A percentile compares a stretch with the other conserved stretches of the same genome.
phyloP scores from a whole-genome alignment of 1,139 yeast species.

The Saccharomycopsis crataegensis region DNA sequence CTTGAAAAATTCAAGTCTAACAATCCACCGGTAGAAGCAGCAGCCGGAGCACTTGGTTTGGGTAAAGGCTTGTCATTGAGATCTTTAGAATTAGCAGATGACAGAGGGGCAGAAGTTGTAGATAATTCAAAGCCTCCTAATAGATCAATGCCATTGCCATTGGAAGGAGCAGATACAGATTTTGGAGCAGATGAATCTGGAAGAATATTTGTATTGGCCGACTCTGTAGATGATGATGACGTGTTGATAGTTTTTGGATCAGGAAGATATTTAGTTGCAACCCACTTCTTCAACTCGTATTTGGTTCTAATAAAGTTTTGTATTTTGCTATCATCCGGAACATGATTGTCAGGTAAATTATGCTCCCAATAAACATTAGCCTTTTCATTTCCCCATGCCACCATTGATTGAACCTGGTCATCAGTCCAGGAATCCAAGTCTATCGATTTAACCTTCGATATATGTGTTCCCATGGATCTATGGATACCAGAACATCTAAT shows the following conservation, averaged over 20 bases:
- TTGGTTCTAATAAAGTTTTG: constrained; percentile 87
- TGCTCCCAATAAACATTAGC: constrained; percentile 82
- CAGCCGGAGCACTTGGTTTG: neutral
- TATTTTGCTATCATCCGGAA: constrained; percentile 80
- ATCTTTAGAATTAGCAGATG: neutral
- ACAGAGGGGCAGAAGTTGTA: neutral
- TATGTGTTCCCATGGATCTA: constrained; percentile 92
- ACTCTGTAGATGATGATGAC: constrained; percentile 21
- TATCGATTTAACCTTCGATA: constrained; percentile 77
- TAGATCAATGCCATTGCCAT: neutral
- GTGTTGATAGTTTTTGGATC: constrained; percentile 42
- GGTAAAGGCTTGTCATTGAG: neutral
- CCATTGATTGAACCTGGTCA: constrained; percentile 77
- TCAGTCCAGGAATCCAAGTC: constrained; percentile 97
- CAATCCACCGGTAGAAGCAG: constrained; percentile 1
- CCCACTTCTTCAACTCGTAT: constrained; percentile 89
- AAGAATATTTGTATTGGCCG: constrained; percentile 14
- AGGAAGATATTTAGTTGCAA: constrained; percentile 42
- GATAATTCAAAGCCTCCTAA: constrained; percentile 8
- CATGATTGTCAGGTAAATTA: constrained; percentile 58
- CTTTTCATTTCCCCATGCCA: constrained; percentile 76
- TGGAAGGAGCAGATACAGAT: constrained; percentile 5
- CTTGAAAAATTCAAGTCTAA: constrained; percentile 18
- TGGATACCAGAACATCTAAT: constrained; percentile 94
- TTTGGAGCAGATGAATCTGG: neutral